Evolutionary conservation across 2,329 filamentous ascomycete genomes (phyloP).

Genomic region (Dothistroma septosporum): DNA sequence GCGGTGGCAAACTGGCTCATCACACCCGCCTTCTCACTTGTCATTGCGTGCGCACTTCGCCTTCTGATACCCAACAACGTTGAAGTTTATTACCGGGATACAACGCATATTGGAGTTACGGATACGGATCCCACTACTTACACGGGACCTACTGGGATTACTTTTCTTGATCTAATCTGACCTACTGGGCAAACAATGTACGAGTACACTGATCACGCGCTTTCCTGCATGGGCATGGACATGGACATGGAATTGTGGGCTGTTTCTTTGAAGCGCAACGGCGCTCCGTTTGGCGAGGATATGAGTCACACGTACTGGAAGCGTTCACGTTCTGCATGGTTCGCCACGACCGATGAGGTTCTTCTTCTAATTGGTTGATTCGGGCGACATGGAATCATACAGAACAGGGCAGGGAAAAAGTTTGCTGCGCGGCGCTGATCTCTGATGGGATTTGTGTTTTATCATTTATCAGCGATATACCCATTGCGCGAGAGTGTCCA

Average conservation of each 20-base stretch:
- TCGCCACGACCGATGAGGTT: background rate
- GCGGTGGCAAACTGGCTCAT: slow-evolving; percentile 8
- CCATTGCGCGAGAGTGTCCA: background rate
- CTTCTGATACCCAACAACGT: slow-evolving; percentile 3
- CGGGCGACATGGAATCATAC: background rate
- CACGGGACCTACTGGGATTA: background rate
- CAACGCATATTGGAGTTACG: slow-evolving; percentile 1
- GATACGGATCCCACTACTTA: background rate
- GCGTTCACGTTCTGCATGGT: slow-evolving; percentile 2
- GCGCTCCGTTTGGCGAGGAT: background rate
- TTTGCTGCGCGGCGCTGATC: background rate
- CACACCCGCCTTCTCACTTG: background rate
- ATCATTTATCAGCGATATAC: slow-evolving; percentile 1
- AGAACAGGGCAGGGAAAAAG: background rate
- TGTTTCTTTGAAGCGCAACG: background rate
- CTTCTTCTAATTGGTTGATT: background rate
- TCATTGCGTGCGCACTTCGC: slow-evolving; percentile 1
- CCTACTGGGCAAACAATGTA: background rate
- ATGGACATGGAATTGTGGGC: background rate
- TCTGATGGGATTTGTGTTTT: background rate
- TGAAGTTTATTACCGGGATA: background rate
- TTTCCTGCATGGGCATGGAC: background rate
- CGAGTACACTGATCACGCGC: background rate
- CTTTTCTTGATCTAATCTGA: background rate
- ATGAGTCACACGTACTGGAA: background rate